Evolutionary conservation across 352 stramenopile species (phyloP).

Genomic region (Thalassiosira delicatula): DNA sequence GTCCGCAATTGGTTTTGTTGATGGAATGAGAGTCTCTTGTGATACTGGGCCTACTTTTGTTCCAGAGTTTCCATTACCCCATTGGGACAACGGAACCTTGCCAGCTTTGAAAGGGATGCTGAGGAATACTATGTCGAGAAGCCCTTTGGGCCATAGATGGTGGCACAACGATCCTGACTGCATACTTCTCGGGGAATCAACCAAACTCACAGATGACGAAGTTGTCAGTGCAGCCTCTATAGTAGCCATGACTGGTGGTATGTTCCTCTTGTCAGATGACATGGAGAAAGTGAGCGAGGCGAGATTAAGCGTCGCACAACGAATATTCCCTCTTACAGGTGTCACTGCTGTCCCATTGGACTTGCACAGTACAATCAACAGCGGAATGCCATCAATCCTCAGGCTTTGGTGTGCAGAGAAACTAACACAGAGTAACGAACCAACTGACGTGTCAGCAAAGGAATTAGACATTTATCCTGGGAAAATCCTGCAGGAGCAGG

Average conservation of each 20-base stretch:
- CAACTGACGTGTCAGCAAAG: neutral
- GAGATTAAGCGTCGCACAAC: slow-evolving; percentile 77
- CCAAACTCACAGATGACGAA: slow-evolving; percentile 83
- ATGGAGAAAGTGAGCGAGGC: slow-evolving; percentile 78
- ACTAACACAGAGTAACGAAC: neutral
- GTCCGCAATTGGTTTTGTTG: slow-evolving; percentile 81
- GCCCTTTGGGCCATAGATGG: slow-evolving; percentile 83
- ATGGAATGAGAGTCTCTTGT: slow-evolving; percentile 84
- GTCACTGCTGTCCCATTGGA: slow-evolving; percentile 79
- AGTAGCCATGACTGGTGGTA: slow-evolving; percentile 84
- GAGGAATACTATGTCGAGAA: slow-evolving; percentile 83
- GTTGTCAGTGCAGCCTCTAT: slow-evolving; percentile 83
- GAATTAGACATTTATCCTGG: slow-evolving; percentile 48
- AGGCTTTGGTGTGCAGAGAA: slow-evolving; percentile 80
- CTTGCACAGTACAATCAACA: slow-evolving; percentile 76
- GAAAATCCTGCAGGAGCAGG: slow-evolving; percentile 67
- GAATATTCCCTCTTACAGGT: slow-evolving; percentile 82
- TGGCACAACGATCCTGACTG: slow-evolving; percentile 89
- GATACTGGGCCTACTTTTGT: slow-evolving; percentile 86
- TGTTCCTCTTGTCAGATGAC: slow-evolving; percentile 86
- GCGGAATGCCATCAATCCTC: slow-evolving; percentile 76
- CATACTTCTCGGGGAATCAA: slow-evolving; percentile 83
- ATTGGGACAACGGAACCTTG: slow-evolving; percentile 83
- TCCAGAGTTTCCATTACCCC: slow-evolving; percentile 81
- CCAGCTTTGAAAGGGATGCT: slow-evolving; percentile 84